Base-by-base conservation (phyloP, 331 rosid species). In the Malus hybrid region DNA sequence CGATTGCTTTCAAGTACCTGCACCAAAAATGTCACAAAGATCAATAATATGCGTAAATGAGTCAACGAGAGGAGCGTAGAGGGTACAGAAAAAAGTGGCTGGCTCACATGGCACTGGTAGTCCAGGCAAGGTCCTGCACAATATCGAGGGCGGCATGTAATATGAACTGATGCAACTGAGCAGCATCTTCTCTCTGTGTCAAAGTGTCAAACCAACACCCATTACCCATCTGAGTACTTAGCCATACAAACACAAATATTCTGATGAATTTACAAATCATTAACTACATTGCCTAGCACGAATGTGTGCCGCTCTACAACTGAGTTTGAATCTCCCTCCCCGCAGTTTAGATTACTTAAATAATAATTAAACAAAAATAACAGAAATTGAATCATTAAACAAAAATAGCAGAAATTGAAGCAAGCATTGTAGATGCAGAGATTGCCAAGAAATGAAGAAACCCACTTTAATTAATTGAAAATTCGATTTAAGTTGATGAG, bases 81-180 rank as follows among this genome's bases (percentile, higher is more conserved):
- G 63, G 36, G 66, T 24, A 66, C 12, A 63, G 10, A 66, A 86
- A 88, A 86, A 62, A 39, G 30, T 44, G 20, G 63, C 70, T 6
- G 71, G 48, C 77, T 28, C 73, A 93, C 98, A 93, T 93, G 56
- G 98, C 96, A 71, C 97, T 93, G 28, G 99, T 94, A 68, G 99
- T 92, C 99, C 99, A 92, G 14, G 99, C 99, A 78, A 92, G 91
- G 87, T 94, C 99, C 84, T 94, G 99, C 70, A 94, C 99, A 69
- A 94, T 88, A 82, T 94, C 99, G 2, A 94, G 90, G 80, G 99
- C 96, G 5, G 99, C 94, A 44, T 94, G 99, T 63, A 94, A 82
- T 68, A 94, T 84, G 84, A 94, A 94, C 83, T 94, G 99, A 86
- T 94, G 97, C 74, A 94, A 85, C 88, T 94, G 99, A 61, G 97